A percentile compares a stretch with the other conserved stretches of the same genome.
These are phyloP conservation scores for Cryptococcus depauperatus DNA, from an alignment of 1,284 basidiomycete species.

Conservation along the genomic window DNA sequence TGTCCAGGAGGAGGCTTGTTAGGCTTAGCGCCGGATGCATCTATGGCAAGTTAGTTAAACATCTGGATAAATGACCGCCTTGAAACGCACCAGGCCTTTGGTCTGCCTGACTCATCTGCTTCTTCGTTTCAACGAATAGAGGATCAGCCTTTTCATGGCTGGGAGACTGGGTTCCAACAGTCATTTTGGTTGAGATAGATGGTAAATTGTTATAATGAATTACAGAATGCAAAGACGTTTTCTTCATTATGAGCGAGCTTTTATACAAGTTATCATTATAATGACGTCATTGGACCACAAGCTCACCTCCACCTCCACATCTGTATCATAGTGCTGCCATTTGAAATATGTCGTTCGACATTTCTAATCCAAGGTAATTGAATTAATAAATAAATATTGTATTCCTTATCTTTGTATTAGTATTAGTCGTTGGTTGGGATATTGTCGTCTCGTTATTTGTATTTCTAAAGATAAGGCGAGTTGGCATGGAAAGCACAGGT, in stretches of 20 bases:
- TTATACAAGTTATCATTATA: not conserved
- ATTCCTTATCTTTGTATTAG: not conserved
- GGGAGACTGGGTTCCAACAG: slow-evolving; percentile 18
- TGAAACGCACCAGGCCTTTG: slow-evolving; percentile 20
- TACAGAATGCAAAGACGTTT: too few species aligned
- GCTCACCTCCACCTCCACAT: not conserved
- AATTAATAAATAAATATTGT: not conserved
- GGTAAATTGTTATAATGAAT: not conserved
- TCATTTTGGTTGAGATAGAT: slow-evolving; percentile 11
- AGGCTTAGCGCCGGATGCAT: slow-evolving; percentile 4
- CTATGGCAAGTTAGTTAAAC: slow-evolving; percentile 1
- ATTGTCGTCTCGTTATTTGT: not conserved
- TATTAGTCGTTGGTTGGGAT: not conserved
- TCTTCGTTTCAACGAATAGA: slow-evolving; percentile 9
- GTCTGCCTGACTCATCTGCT: slow-evolving; percentile 19
- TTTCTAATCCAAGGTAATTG: too few species aligned
- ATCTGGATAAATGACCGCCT: not conserved
- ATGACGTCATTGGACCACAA: not conserved
- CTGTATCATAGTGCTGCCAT: not conserved
- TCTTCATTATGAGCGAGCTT: not conserved
- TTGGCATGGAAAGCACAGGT: not conserved
- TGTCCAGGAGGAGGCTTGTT: slow-evolving; percentile 10
- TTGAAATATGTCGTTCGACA: too few species aligned
- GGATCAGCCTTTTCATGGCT: slow-evolving; percentile 14
- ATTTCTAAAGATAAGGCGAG: not conserved